Evolutionary conservation across 768 basidiomycete species (phyloP), one percentile per base, ranked within the genome.

Genomic region (Phlebiopsis gigantea): DNA sequence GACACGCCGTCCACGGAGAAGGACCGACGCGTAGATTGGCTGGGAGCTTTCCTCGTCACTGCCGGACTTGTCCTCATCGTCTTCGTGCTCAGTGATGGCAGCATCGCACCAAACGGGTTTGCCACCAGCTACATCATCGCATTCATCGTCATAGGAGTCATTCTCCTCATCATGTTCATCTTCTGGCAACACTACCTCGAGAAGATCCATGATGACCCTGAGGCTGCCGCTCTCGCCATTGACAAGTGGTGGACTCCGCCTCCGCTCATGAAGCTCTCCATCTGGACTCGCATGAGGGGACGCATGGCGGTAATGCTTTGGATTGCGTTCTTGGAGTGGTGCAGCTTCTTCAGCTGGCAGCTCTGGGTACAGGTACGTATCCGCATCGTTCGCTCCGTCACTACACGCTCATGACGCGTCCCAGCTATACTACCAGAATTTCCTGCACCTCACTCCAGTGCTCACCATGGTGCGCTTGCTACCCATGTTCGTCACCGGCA

Each of bases 371-470:
- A 75, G 67, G 74, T 77, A 50, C 15, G 69, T 34, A 21, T 14
- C 22, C n/a, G 42, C 17, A 15, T 43, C 22, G 6, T 52, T 17
- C 34, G 14, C 7, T 28, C 34, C 2, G 14, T 17, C 31, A 30
- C 17, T n/a, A 6, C 17, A 25, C n/a, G 30, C 45, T 14, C n/a
- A 17, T 41, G 1, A 19, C 14, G 4, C 12, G 34, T 7, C 26
- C 19, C 55, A 89, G 82, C 65, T 90, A 5, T 90, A 83, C 64
- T 92, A 89, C 65, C 88, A 92, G 63, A 76, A 81, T 46, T 92
- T 84, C 65, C 61, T 75, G 14, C 62, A 70, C 0, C 75, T 83
- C 4, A 75, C 69, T 0, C 83, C 88, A 0, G 70, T 92, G 15
- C 70, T 73, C 12, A 80, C 85, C 0, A 87, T 88, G 68, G 59